These are phyloP conservation scores for Podospora appendiculata DNA, from an alignment of 495 filamentous ascomycete species.

Conservation along the genomic window DNA sequence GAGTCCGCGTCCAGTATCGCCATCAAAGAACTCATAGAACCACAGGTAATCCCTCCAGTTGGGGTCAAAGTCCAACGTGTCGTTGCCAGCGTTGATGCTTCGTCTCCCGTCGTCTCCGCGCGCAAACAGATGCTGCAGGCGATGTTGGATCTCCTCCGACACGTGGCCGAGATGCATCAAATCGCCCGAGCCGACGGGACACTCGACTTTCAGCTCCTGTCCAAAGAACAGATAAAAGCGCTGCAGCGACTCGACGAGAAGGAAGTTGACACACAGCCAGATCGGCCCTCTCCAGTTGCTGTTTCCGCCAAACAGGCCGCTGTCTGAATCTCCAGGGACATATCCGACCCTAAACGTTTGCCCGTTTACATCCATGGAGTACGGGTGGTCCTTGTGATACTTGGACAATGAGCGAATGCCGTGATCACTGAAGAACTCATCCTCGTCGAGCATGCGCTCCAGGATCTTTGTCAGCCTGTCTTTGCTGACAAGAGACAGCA, in stretches of 20 bases:
- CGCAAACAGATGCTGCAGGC: constrained; percentile 84
- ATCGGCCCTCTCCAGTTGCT: constrained; percentile 94
- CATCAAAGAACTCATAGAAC: constrained; percentile 98
- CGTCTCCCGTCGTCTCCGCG: constrained; percentile 75
- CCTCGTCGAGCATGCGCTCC: constrained; percentile 85
- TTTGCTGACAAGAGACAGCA: constrained; percentile 82
- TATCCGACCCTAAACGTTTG: constrained; percentile 85
- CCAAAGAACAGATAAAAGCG: constrained; percentile 96
- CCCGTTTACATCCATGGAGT: constrained; percentile 92
- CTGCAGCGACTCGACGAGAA: constrained; percentile 85
- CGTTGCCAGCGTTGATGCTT: constrained; percentile 74
- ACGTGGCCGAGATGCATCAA: constrained; percentile 94
- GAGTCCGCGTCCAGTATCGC: constrained; percentile 79
- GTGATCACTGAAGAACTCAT: constrained; percentile 83
- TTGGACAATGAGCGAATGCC: constrained; percentile 94
- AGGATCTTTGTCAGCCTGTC: constrained; percentile 81
- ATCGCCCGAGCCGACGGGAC: constrained; percentile 87
- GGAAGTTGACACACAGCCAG: constrained; percentile 94
- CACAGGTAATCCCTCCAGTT: constrained; percentile 90
- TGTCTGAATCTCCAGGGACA: constrained; percentile 89
- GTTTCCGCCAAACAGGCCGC: constrained; percentile 89
- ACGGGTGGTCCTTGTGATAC: constrained; percentile 81
- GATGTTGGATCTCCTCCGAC: constrained; percentile 94
- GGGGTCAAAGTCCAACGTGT: constrained; percentile 80
- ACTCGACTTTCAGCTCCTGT: constrained; percentile 78